These are phyloP conservation scores for Ocimum tenuiflorum DNA, from an alignment of 257 asterid species.

Conservation along the genomic window DNA sequence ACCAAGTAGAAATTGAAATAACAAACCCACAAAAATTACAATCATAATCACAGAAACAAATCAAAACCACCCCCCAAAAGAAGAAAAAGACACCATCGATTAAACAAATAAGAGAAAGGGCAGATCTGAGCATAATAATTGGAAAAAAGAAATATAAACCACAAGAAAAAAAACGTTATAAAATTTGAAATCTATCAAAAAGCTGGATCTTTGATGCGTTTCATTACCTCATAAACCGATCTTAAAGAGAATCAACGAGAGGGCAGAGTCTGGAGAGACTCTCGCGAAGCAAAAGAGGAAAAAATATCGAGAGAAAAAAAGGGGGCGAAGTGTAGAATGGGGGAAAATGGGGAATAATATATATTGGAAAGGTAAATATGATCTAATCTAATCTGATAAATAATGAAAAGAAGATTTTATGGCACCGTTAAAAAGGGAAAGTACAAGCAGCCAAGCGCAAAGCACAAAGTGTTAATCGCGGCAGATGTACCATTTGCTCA, in stretches of 20 bases:
- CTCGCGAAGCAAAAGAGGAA: constrained; percentile 24
- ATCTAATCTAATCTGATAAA: not conserved
- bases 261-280: constrained; percentile 48
- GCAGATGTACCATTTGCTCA: not conserved
- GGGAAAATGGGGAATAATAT: not conserved
- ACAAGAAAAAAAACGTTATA: not conserved
- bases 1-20: not conserved
- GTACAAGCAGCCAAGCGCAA: constrained; percentile 20
- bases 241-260: constrained; percentile 37
- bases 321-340: not conserved
- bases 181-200: not conserved
- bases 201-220: not conserved
- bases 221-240: constrained; percentile 71
- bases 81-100: not conserved
- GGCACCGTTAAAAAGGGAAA: constrained; percentile 1
- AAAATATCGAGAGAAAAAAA: not conserved
- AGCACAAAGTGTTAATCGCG: constrained; percentile 5
- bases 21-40: not conserved
- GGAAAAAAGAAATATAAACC: not conserved
- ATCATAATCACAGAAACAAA: not conserved
- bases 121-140: constrained; percentile 30
- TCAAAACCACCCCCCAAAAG: not conserved
- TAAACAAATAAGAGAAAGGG: not conserved
- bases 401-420: not conserved
- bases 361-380: not conserved